Percentiles rank a stretch among this genome's conserved stretches.
These are phyloP conservation scores for Aspergillus wentii DNA, from an alignment of 495 filamentous ascomycete genomes.

Conservation along the genomic window DNA sequence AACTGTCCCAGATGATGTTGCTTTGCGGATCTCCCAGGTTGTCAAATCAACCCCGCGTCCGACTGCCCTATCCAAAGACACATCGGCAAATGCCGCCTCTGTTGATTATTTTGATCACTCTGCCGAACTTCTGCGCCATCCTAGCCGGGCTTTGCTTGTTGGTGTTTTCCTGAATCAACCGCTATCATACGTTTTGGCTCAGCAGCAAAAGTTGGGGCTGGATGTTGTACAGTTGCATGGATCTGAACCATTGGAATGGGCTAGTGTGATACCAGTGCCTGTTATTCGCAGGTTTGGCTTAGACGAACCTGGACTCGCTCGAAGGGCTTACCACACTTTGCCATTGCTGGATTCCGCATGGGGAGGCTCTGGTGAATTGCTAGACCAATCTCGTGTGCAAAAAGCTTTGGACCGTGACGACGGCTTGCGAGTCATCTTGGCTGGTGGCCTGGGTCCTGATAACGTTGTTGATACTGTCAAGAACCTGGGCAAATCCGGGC, in stretches of 20 bases:
- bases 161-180: constrained; percentile 94
- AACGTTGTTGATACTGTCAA: constrained; percentile 66
- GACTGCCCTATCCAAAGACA: constrained; percentile 21
- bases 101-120: constrained; percentile 63
- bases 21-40: constrained; percentile 71
- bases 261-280: constrained; percentile 77
- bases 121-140: constrained; percentile 42
- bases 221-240: constrained; percentile 94
- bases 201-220: constrained; percentile 71
- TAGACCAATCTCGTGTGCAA: constrained; percentile 64
- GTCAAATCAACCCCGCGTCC: constrained; percentile 58
- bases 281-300: constrained; percentile 81
- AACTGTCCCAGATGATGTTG: constrained; percentile 69
- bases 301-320: constrained; percentile 61
- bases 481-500: constrained; percentile 47
- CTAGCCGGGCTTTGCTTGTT: constrained; percentile 70
- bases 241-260: constrained; percentile 88
- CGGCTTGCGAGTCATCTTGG: constrained; percentile 66
- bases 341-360: constrained; percentile 81
- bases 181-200: constrained; percentile 68
- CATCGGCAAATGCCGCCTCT: constrained; percentile 31
- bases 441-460: constrained; percentile 72
- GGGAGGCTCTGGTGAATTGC: constrained; percentile 72
- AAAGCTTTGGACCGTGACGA: constrained; percentile 56
- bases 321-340: constrained; percentile 74